Evolutionary conservation across 768 basidiomycete genomes (phyloP).

Genomic region (Boletus fagicola): DNA sequence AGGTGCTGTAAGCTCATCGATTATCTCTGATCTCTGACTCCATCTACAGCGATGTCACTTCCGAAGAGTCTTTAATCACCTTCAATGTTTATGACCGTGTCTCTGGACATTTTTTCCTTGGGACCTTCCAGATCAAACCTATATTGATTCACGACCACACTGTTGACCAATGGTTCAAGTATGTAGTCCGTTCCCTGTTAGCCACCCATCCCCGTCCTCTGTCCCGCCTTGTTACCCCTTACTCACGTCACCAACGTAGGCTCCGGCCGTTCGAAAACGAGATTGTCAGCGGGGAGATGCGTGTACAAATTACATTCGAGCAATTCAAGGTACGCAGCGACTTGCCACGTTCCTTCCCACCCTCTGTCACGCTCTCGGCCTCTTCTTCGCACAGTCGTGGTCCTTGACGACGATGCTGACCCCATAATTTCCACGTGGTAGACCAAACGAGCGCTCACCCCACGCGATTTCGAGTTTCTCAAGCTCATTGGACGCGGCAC

Average conservation of each 20-base stretch:
- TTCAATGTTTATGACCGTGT: constrained; percentile 91
- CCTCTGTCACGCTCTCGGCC: constrained; percentile 23
- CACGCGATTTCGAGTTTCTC: constrained; percentile 96
- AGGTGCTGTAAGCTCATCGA: constrained; percentile 37
- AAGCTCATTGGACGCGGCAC: constrained; percentile 98
- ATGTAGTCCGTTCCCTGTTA: constrained; percentile 37
- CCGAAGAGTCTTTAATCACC: constrained; percentile 76
- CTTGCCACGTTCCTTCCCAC: constrained; percentile 23
- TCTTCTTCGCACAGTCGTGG: constrained; percentile 25
- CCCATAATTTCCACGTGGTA: constrained; percentile 33
- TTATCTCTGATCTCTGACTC: constrained; percentile 19
- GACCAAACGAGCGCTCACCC: constrained; percentile 86
- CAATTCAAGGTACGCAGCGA: constrained; percentile 67
- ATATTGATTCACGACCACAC: constrained; percentile 89
- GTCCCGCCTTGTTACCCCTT: constrained; percentile 10
- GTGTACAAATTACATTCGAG: constrained; percentile 92
- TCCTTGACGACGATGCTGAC: constrained; percentile 22
- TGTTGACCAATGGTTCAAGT: constrained; percentile 98
- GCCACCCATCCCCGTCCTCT: constrained; percentile 11
- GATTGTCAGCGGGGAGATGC: constrained; percentile 87
- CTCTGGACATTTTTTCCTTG: constrained; percentile 85
- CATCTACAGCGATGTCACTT: constrained; percentile 82
- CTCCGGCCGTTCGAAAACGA: constrained; percentile 77
- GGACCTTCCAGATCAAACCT: constrained; percentile 89
- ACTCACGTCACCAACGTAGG: constrained; percentile 38